Base-by-base conservation (phyloP, 2,329 filamentous ascomycete species). In the Sodiomyces alkalinus region DNA sequence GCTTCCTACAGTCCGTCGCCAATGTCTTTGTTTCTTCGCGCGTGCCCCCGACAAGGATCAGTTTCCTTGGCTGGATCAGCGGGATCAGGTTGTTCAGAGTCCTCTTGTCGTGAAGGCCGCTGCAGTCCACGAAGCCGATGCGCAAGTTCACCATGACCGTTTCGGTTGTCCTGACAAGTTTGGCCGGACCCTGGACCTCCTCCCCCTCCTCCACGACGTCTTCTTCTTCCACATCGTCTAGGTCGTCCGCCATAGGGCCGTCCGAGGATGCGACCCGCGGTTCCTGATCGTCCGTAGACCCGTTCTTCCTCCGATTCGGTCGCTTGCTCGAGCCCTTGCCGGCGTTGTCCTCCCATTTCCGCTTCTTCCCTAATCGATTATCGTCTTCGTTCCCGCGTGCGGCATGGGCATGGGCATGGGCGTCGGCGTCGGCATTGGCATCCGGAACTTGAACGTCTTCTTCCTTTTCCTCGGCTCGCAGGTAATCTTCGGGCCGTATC, bases 41-140 rank as follows among this genome's bases (percentile, higher is more conserved):
- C 44, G 69, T 76, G 17, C 90, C 90, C 17, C 78, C 80, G 3
- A 93, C 71, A n/a, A 98, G 65, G 37, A 98, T 92, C 29, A 98
- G 66, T 51, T 98, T 98, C 30, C 87, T 76, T 5, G 90, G 90
- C 44, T 86, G 77, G 39, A 98, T 92, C 5, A 96, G 68, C 0
- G 90, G 90, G 27, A 98, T 83, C 30, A 98, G 58, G 76, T 94
- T 94, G 52, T 87, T 82, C 27, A 98, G 60, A 50, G 83, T 92
- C 40, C 87, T 80, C 49, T 86, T 86, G 48, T 96, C 90, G 51
- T 96, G 87, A 15, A 96, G 57, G 15, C 87, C 90, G 28, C 80
- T 76, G 46, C 92, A 94, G 52, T 98, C 90, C 29, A 98, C 74
- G 49, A 80, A 90, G 3, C 80, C 80, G 38, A 98, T 74, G 26